These are phyloP conservation scores for Melanogaster broomeanus DNA, from an alignment of 768 basidiomycete species.

Conservation along the genomic window DNA sequence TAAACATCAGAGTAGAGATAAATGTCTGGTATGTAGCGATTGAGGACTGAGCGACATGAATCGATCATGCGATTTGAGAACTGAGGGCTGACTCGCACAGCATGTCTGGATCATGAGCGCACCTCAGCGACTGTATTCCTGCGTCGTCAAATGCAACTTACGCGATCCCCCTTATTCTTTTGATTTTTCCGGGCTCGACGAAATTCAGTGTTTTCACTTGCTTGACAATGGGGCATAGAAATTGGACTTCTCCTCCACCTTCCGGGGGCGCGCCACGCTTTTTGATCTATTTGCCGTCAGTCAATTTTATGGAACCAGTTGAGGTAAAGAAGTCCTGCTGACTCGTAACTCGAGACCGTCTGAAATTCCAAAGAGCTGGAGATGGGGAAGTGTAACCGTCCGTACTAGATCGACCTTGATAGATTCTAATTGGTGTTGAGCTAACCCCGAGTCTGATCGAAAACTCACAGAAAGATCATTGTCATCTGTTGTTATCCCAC, in stretches of 20 bases:
- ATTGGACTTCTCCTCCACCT: slow-evolving; percentile 93
- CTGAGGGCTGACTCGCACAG: slow-evolving; percentile 95
- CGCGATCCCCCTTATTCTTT: slow-evolving; percentile 95
- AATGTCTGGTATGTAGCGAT: slow-evolving; percentile 96
- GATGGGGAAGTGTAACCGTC: slow-evolving; percentile 87
- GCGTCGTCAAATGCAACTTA: slow-evolving; percentile 43
- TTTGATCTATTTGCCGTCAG: slow-evolving; percentile 64
- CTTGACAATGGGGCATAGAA: slow-evolving; percentile 90
- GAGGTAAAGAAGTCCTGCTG: slow-evolving; percentile 17
- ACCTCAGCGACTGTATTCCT: slow-evolving; percentile 1
- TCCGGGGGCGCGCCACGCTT: slow-evolving; percentile 89
- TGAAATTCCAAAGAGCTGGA: slow-evolving; percentile 87
- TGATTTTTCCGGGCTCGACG: slow-evolving; percentile 87
- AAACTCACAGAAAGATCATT: slow-evolving; percentile 81
- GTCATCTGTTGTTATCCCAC: slow-evolving; percentile 91
- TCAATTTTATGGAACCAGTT: not conserved
- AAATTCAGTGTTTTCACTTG: slow-evolving; percentile 93
- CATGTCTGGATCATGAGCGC: slow-evolving; percentile 60
- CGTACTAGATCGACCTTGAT: slow-evolving; percentile 81
- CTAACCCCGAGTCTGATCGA: slow-evolving; percentile 10
- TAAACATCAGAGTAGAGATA: slow-evolving; percentile 99
- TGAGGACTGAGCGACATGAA: slow-evolving; percentile 86
- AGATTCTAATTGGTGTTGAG: slow-evolving; percentile 1
- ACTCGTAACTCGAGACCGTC: slow-evolving; percentile 91
- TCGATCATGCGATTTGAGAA: slow-evolving; percentile 99